Percentiles rank a stretch among this genome's conserved stretches.
These are phyloP conservation scores for Candida sanyaensis DNA, from an alignment of 1,139 yeast species.

Conservation along the genomic window DNA sequence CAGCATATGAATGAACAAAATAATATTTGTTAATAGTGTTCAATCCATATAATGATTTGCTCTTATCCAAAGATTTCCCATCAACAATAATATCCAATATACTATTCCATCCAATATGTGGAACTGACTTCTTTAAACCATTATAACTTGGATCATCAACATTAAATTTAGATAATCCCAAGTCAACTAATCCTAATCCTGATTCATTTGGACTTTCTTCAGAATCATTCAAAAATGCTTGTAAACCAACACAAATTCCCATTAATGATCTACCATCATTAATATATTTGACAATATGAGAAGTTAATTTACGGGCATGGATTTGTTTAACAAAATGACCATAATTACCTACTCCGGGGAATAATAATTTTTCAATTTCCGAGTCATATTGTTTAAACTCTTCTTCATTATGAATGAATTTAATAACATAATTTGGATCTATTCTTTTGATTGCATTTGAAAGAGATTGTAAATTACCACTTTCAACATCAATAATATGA, in stretches of 20 bases:
- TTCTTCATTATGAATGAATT: slow-evolving; percentile 43
- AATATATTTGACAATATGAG: slow-evolving; percentile 67
- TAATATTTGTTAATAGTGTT: slow-evolving; percentile 73
- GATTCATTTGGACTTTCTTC: slow-evolving; percentile 63
- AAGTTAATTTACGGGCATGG: slow-evolving; percentile 58
- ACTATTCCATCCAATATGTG: slow-evolving; percentile 94
- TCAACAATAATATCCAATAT: slow-evolving; percentile 21
- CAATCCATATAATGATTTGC: slow-evolving; percentile 56
- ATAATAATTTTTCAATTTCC: slow-evolving; percentile 57
- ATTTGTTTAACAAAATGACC: slow-evolving; percentile 87
- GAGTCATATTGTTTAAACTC: slow-evolving; percentile 39
- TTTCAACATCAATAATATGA: slow-evolving; percentile 88
- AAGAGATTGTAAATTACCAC: slow-evolving; percentile 90
- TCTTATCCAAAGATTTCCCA: slow-evolving; percentile 17
- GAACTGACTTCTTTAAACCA: slow-evolving; percentile 66
- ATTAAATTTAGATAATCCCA: slow-evolving; percentile 60
- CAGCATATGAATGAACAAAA: slow-evolving; percentile 94
- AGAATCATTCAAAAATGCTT: slow-evolving; percentile 72
- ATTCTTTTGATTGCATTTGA: slow-evolving; percentile 79
- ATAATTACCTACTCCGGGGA: slow-evolving; percentile 97
- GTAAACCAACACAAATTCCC: slow-evolving; percentile 98
- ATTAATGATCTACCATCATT: slow-evolving; percentile 76
- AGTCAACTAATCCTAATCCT: slow-evolving; percentile 58
- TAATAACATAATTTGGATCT: slow-evolving; percentile 59
- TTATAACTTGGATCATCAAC: slow-evolving; percentile 37